phyloP scores from a whole-genome alignment of 2,329 filamentous ascomycete species.

The Talaromyces albobiverticillius region DNA sequence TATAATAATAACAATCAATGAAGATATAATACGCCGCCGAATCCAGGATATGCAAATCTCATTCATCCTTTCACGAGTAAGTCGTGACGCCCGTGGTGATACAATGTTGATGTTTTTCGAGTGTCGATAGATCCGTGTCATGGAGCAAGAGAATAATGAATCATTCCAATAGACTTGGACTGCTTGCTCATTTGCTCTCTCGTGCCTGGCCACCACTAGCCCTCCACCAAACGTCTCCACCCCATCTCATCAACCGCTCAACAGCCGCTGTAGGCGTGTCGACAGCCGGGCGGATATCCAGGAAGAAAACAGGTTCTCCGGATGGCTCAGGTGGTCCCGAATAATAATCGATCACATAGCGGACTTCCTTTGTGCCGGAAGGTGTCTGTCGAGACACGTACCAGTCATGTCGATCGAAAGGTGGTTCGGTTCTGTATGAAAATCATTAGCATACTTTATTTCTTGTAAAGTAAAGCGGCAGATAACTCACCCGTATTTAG shows the following conservation, averaged over 20 bases:
- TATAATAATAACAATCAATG: too few relatives aligned
- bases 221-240: slow-evolving; percentile 90
- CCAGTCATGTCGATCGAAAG: slow-evolving; percentile 98
- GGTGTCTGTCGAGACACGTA: slow-evolving; percentile 71
- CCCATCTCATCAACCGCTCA: slow-evolving; percentile 83
- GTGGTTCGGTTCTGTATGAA: slow-evolving; percentile 65
- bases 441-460: not conserved
- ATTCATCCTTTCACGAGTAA: not conserved
- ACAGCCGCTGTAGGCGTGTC: slow-evolving; percentile 74
- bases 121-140: not conserved
- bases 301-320: slow-evolving; percentile 90
- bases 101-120: not conserved
- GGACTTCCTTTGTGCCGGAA: slow-evolving; percentile 71
- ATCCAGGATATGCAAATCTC: not conserved
- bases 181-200: slow-evolving; percentile 10
- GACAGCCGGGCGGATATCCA: slow-evolving; percentile 88
- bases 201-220: slow-evolving; percentile 69
- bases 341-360: slow-evolving; percentile 98
- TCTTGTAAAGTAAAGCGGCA: not conserved
- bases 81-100: not conserved
- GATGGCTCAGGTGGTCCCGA: slow-evolving; percentile 75
- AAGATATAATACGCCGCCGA: not conserved
- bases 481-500: slow-evolving; percentile 66
- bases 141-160: not conserved
- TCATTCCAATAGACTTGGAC: not conserved